Conservation (phyloP, 805 yeast genomes). For the Lipomyces kockii region DNA sequence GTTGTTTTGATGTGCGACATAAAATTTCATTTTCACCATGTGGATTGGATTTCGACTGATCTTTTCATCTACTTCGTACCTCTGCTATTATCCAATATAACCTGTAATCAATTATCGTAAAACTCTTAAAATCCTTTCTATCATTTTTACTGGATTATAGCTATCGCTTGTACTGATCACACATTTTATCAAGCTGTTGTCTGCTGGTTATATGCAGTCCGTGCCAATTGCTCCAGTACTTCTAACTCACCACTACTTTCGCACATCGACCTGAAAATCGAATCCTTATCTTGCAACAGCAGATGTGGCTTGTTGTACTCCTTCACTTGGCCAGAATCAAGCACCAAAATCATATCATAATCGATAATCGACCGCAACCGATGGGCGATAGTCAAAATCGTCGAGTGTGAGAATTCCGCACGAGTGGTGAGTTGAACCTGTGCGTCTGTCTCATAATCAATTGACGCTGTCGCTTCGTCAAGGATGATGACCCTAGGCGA, state of each 20-base stretch:
- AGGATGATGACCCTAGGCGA: constrained; percentile 70
- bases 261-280: constrained; percentile 73
- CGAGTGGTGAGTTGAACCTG: constrained; percentile 73
- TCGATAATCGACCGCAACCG: constrained; percentile 71
- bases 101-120: too few species aligned
- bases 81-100: too few species aligned
- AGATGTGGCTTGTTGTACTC: constrained; percentile 75
- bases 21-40: too few species aligned
- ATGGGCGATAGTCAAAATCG: constrained; percentile 85
- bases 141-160: too few species aligned
- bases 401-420: constrained; percentile 68
- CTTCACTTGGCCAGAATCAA: constrained; percentile 75
- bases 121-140: too few species aligned
- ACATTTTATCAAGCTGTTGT: too few species aligned
- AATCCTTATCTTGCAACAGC: constrained; percentile 55
- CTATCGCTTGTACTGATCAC: too few species aligned
- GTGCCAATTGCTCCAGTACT: constrained; percentile 69
- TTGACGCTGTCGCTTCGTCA: constrained; percentile 74
- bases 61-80: too few species aligned
- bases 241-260: constrained; percentile 90
- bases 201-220: constrained; percentile 40
- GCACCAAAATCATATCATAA: constrained; percentile 75
- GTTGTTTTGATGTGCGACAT: too few species aligned
- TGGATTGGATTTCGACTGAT: too few species aligned
- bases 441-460: constrained; percentile 83